A percentile compares a stretch with the other conserved stretches of the same genome.
Conservation (phyloP, 2,329 filamentous ascomycete genomes). For the Fusarium scirpi region DNA sequence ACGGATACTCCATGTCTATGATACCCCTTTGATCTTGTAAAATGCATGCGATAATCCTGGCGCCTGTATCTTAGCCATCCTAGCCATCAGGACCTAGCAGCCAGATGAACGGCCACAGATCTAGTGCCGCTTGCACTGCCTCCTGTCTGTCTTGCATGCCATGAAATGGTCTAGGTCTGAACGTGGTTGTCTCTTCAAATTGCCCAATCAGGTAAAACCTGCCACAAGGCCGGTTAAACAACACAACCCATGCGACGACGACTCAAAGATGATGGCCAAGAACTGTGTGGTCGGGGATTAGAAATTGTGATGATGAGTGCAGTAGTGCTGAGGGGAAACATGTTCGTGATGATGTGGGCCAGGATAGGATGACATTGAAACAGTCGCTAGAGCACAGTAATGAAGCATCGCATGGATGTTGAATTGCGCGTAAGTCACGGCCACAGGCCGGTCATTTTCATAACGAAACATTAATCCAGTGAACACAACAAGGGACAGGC, state of each 20-base stretch:
- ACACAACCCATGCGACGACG: not conserved
- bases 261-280: not conserved
- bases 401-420: slow-evolving; percentile 24
- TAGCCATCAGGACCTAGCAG: not conserved
- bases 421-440: not conserved
- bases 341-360: not conserved
- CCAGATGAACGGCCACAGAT: slow-evolving; percentile 4
- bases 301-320: not conserved
- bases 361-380: not conserved
- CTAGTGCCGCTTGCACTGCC: slow-evolving; percentile 8
- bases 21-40: not conserved
- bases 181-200: slow-evolving; percentile 14
- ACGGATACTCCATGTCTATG: not conserved
- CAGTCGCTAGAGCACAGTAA: not conserved
- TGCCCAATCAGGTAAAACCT: slow-evolving; percentile 19
- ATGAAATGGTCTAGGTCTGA: slow-evolving; percentile 13
- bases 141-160: slow-evolving; percentile 1
- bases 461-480: not conserved
- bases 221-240: not conserved
- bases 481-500: slow-evolving; percentile 4
- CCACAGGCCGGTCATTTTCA: not conserved
- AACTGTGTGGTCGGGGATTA: not conserved
- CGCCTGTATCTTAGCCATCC: not conserved
- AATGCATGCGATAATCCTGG: slow-evolving; percentile 1
- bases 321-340: not conserved